A percentile compares a stretch with the other conserved stretches of the same genome.
Conservation (phyloP, 164 flowering plant species). For the Liquidambar formosana region DNA sequence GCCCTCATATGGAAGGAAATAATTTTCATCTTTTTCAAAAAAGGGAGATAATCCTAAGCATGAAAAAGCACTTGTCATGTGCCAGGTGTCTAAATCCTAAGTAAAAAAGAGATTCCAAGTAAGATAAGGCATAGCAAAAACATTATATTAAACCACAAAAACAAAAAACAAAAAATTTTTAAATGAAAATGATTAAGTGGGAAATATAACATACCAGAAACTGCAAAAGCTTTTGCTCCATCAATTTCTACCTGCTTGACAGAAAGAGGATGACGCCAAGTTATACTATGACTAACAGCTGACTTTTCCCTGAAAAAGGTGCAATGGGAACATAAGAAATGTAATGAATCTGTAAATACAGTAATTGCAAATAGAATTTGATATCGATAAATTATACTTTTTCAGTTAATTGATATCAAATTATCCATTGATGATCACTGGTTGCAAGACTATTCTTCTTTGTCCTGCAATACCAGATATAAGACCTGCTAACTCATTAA, state of each 20-base stretch:
- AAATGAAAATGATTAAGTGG: neutral
- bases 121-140: neutral
- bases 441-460: too few relatives aligned
- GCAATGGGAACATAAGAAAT: neutral
- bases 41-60: neutral
- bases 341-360: neutral
- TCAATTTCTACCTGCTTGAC: conserved; percentile 60
- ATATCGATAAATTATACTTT: neutral
- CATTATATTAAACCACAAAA: neutral
- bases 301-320: conserved; percentile 67
- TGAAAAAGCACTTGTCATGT: neutral
- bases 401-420: neutral
- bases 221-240: conserved; percentile 78
- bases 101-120: neutral
- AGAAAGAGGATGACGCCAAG: conserved; percentile 61
- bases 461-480: too few relatives aligned
- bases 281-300: conserved; percentile 80
- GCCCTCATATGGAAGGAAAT: neutral
- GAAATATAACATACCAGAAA: conserved; percentile 53
- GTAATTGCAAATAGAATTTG: neutral
- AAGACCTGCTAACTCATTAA: too few relatives aligned
- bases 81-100: neutral
- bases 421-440: too few relatives aligned
- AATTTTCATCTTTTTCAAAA: too few relatives aligned
- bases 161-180: neutral